phyloP scores from a whole-genome alignment of 345 rosid species.

The Moringa oleifera region DNA sequence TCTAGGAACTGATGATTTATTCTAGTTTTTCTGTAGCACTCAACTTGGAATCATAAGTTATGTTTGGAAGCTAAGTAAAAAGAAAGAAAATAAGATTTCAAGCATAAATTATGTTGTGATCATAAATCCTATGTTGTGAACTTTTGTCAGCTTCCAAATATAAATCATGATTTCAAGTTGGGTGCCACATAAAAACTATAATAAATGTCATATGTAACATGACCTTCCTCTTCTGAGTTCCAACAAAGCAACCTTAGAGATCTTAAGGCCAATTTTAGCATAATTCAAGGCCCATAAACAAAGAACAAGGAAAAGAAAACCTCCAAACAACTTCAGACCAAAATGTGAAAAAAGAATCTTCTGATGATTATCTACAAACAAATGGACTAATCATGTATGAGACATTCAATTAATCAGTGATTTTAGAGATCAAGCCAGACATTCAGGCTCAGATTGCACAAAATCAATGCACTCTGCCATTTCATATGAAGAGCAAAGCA shows the following conservation, averaged over 20 bases:
- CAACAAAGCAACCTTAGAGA: background rate
- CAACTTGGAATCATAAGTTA: too few species aligned
- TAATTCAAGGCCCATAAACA: background rate
- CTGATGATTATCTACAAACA: background rate
- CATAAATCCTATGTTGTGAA: too few species aligned
- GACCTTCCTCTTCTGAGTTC: background rate
- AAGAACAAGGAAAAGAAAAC: background rate
- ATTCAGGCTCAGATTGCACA: slow-evolving; percentile 1
- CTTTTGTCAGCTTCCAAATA: background rate
- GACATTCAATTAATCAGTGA: background rate
- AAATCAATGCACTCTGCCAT: background rate
- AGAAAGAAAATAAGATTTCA: too few species aligned
- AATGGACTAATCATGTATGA: background rate
- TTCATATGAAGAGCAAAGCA: slow-evolving; percentile 7
- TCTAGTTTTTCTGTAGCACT: background rate
- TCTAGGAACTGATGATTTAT: background rate
- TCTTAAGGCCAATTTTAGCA: background rate
- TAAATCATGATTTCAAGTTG: background rate
- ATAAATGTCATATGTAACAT: background rate
- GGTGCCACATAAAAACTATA: background rate
- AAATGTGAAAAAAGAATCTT: background rate
- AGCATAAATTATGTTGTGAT: too few species aligned
- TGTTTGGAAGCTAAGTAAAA: too few species aligned
- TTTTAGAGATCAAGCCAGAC: background rate
- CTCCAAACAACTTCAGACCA: background rate